Conservation (phyloP, 345 rosid genomes). For the Stellera chamaejasme region DNA sequence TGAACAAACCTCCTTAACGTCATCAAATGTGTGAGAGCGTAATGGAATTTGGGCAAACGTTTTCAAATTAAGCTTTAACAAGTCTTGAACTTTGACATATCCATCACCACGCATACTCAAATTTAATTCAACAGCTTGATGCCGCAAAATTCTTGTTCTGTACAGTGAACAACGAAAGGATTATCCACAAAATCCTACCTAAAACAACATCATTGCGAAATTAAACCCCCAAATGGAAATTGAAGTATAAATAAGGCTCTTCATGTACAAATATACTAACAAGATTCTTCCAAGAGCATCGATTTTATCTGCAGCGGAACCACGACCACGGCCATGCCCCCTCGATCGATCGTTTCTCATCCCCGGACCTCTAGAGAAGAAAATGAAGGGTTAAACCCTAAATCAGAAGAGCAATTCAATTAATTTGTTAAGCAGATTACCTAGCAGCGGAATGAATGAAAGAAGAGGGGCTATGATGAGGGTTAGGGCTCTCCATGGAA, state of each 20-base stretch:
- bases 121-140: constrained; percentile 64
- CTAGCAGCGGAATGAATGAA: constrained; percentile 33
- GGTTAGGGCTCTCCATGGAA: constrained; percentile 9
- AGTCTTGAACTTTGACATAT: constrained; percentile 65
- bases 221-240: background rate
- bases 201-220: background rate
- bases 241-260: background rate
- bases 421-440: constrained; percentile 11
- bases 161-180: background rate
- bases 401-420: background rate
- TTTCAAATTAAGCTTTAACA: constrained; percentile 60
- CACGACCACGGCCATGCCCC: constrained; percentile 35
- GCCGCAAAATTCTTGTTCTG: constrained; percentile 77
- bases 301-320: constrained; percentile 43
- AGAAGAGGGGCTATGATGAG: constrained; percentile 19
- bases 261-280: constrained; percentile 31
- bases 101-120: constrained; percentile 78
- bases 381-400: background rate
- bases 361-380: constrained; percentile 21
- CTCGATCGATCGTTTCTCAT: constrained; percentile 30
- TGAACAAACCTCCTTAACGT: constrained; percentile 60
- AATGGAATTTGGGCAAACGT: constrained; percentile 59
- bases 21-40: constrained; percentile 63
- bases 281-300: constrained; percentile 87
- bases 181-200: background rate